phyloP scores from a whole-genome alignment of 495 filamentous ascomycete genomes.

The Annulohypoxylon stygium region DNA sequence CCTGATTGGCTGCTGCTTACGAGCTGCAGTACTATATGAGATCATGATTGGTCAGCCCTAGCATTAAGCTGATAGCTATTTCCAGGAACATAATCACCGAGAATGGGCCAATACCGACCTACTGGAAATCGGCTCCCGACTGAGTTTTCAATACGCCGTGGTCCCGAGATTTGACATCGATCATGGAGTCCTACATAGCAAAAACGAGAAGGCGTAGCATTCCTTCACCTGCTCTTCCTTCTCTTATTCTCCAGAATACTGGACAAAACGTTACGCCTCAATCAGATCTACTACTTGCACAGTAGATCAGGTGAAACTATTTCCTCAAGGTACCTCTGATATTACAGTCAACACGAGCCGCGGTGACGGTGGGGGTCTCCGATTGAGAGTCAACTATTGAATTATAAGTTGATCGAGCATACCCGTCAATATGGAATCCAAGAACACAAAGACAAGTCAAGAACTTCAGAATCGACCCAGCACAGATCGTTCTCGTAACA shows the following conservation, averaged over 20 bases:
- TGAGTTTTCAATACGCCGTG: conserved; percentile 31
- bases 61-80: conserved; percentile 31
- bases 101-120: conserved; percentile 8
- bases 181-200: conserved; percentile 28
- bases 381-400: conserved; percentile 1
- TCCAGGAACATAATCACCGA: conserved; percentile 28
- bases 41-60: conserved; percentile 38
- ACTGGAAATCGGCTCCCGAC: conserved; percentile 16
- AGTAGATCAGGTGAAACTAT: conserved; percentile 17
- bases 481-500: conserved; percentile 9
- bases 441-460: conserved; percentile 18
- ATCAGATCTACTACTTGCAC: conserved; percentile 11
- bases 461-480: conserved; percentile 17
- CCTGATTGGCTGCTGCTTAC: conserved; percentile 43
- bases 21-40: conserved; percentile 23
- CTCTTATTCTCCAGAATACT: conserved; percentile 21
- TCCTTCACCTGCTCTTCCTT: conserved; percentile 33
- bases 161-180: conserved; percentile 30
- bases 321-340: conserved; percentile 3
- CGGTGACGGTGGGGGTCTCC: conserved; percentile 29
- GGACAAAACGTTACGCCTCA: conserved; percentile 21
- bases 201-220: conserved; percentile 36
- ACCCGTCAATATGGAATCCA: conserved; percentile 32
- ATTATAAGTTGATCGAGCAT: conserved; percentile 32
- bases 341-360: conserved; percentile 22